phyloP scores from a whole-genome alignment of 371 early-diverging fungal species.

The Batrachochytrium dendrobatidis region DNA sequence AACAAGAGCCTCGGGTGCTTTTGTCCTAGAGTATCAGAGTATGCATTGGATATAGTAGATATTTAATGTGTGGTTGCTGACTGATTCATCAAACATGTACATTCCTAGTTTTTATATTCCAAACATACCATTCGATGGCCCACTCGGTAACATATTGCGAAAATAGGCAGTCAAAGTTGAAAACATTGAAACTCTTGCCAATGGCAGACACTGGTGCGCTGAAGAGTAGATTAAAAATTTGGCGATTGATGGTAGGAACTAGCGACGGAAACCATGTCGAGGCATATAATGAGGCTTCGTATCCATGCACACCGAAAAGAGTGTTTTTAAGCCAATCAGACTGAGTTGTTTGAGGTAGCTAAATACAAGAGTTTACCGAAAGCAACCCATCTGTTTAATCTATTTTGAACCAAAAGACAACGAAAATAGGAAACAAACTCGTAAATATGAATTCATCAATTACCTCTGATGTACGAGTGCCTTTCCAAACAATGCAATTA shows the following conservation, averaged over 20 bases:
- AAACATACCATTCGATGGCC: constrained; percentile 57
- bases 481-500: constrained; percentile 67
- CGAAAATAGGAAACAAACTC: not conserved
- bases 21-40: constrained; percentile 22
- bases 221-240: constrained; percentile 44
- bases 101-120: too few relatives aligned
- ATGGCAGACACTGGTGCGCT: constrained; percentile 23
- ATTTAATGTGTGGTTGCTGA: too few relatives aligned
- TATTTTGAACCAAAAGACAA: too few relatives aligned
- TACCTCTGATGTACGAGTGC: constrained; percentile 54
- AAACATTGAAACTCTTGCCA: constrained; percentile 63
- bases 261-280: constrained; percentile 51
- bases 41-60: not conserved
- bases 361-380: too few relatives aligned
- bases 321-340: constrained; percentile 45
- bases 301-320: constrained; percentile 52
- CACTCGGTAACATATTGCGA: constrained; percentile 81
- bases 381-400: too few relatives aligned
- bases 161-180: constrained; percentile 80
- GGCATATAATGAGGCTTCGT: constrained; percentile 59
- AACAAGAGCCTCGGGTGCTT: constrained; percentile 55
- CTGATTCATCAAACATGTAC: too few relatives aligned
- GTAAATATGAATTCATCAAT: not conserved
- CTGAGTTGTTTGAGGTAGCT: constrained; percentile 13
- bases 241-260: constrained; percentile 43